These are phyloP conservation scores for Begonia masoniana DNA, from an alignment of 306 rosid genomes.

Conservation along the genomic window DNA sequence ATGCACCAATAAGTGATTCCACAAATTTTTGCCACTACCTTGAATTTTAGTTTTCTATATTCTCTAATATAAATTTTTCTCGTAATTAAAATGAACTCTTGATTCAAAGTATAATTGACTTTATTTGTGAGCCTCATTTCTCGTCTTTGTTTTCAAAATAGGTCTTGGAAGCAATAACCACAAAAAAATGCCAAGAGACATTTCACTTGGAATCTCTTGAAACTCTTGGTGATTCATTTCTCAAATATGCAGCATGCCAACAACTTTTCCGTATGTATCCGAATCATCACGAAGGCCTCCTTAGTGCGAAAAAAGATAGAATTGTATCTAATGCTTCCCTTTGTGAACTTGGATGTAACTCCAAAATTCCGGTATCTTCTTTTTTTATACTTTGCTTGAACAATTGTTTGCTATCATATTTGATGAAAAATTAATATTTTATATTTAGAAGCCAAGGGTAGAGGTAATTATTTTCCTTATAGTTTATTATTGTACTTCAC, in stretches of 20 bases:
- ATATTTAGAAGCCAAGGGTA: background rate
- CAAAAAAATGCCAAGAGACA: slow-evolving; percentile 59
- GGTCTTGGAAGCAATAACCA: slow-evolving; percentile 86
- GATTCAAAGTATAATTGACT: slow-evolving; percentile 10
- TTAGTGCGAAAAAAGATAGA: slow-evolving; percentile 42
- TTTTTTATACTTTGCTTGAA: background rate
- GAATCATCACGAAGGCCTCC: slow-evolving; percentile 67
- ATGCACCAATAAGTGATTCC: slow-evolving; percentile 86
- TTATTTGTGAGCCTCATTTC: no score
- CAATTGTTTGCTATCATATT: no score
- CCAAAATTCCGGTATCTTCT: slow-evolving; percentile 40
- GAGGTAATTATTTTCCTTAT: background rate
- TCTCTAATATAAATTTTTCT: slow-evolving; percentile 25
- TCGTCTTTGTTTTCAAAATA: slow-evolving; percentile 8
- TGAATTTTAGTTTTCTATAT: slow-evolving; percentile 33
- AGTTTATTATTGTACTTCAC: background rate
- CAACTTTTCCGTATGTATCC: slow-evolving; percentile 46
- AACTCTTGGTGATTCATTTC: slow-evolving; percentile 89
- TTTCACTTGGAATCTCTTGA: slow-evolving; percentile 75
- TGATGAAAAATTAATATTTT: background rate
- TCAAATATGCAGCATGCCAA: slow-evolving; percentile 63
- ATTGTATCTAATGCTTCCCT: slow-evolving; percentile 68
- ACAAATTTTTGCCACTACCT: slow-evolving; percentile 70
- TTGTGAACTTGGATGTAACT: slow-evolving; percentile 40
- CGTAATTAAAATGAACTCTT: slow-evolving; percentile 14